A percentile compares a stretch with the other conserved stretches of the same genome.
Evolutionary conservation across 768 basidiomycete species (phyloP).

Genomic region (Mycena rosella): DNA sequence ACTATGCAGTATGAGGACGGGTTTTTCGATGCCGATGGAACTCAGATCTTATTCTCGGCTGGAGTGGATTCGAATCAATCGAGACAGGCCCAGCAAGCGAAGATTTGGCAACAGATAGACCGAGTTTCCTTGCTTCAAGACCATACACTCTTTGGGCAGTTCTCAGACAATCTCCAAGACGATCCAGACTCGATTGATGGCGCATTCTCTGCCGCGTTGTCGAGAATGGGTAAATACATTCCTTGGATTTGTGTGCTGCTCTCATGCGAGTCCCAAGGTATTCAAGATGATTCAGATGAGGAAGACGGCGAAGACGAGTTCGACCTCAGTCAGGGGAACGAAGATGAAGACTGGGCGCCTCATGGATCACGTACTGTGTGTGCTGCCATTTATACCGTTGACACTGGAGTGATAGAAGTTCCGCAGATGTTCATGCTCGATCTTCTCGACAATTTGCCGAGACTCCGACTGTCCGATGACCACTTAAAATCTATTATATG

Average conservation of each 20-base stretch:
- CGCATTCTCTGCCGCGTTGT: neutral
- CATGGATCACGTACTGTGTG: neutral
- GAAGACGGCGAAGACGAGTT: neutral
- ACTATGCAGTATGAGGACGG: neutral
- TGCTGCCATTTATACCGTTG: neutral
- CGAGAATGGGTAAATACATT: neutral
- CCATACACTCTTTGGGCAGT: neutral
- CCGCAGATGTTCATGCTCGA: slow-evolving; percentile 39
- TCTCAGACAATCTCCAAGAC: neutral
- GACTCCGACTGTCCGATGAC: slow-evolving; percentile 47
- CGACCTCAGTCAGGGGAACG: neutral
- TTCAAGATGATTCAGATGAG: neutral
- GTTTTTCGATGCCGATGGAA: neutral
- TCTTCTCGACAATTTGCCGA: slow-evolving; percentile 47
- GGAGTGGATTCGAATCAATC: neutral
- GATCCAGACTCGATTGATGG: neutral
- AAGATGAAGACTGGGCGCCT: neutral
- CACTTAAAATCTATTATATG: slow-evolving; percentile 47
- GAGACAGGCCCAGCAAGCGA: neutral
- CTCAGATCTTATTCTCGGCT: neutral
- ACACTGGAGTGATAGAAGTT: neutral
- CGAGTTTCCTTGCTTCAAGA: neutral
- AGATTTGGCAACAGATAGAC: neutral
- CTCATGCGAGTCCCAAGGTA: neutral
- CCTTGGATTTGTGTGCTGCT: neutral